Evolutionary conservation across 2,329 filamentous ascomycete genomes (phyloP), one percentile per base, ranked within the genome.

Genomic region (Rosellinia necatrix): DNA sequence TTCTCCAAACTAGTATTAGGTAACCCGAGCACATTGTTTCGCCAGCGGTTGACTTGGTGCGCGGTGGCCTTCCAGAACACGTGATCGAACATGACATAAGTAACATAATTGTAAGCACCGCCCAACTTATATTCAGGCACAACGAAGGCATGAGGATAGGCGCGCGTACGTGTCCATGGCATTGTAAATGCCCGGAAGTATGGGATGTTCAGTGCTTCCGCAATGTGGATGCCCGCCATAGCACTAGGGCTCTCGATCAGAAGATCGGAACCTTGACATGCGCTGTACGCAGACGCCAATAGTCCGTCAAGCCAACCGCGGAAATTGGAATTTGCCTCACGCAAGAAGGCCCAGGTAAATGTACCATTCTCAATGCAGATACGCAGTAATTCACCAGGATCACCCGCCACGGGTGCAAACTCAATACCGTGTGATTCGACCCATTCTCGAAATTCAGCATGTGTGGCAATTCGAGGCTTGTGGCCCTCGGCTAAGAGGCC

Each of bases 101-200:
- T 94, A 69, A 96, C 87, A 70, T 92, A 92, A 70, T 99, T 99
- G 78, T 96, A 97, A 0, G 88, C 88, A 21, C 94, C 94, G 51
- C 94, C 94, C 86, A 96, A 91, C 75, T 96, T 97, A 73, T 90
- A 87, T 60, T 96, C 90, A 1, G 92, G 90, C 59, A 96, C 92
- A 22, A 93, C 89, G 73, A 99, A 99, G 0, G 94, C 94, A 73
- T 99, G 94, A 2, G 94, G 94, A 67, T 99, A 99, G 0, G 93
- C 92, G 49, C 94, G 83, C 13, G 94, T 99, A 44, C 92, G 86
- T 0, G 94, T 96, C 94, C 94, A 99, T 0, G 94, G 94, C 94
- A 99, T 99, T 15, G 92, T 96, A 70, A 99, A 99, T 0, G 92
- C 93, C 53, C 94, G 86, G 77, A 97, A 97, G 72, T 99, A 99